These are phyloP conservation scores for Fraxinus quadrangulata DNA, from an alignment of 257 asterid genomes.

Conservation along the genomic window DNA sequence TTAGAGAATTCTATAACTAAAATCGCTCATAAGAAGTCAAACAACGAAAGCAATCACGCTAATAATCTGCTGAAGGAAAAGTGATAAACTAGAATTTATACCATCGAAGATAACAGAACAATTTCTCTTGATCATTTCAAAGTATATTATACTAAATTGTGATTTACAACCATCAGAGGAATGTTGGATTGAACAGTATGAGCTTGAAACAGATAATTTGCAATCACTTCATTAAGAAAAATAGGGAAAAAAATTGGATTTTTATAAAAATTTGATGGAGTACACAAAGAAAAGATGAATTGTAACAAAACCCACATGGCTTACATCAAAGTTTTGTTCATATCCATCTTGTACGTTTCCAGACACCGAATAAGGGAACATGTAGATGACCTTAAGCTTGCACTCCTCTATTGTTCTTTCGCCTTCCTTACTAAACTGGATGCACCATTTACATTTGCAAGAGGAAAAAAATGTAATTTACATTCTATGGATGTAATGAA, in stretches of 20 bases:
- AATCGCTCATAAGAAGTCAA: background rate
- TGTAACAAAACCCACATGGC: constrained; percentile 39
- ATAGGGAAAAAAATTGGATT: background rate
- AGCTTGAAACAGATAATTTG: background rate
- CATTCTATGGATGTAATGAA: constrained; percentile 2
- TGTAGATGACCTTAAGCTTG: constrained; percentile 73
- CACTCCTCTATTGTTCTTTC: constrained; percentile 59
- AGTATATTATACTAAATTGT: background rate
- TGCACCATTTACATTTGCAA: constrained; percentile 18
- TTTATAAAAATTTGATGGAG: background rate
- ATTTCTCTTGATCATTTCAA: background rate
- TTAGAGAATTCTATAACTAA: background rate
- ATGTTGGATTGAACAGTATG: background rate
- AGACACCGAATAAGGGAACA: constrained; percentile 39
- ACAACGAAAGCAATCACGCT: background rate
- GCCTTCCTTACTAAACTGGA: constrained; percentile 68
- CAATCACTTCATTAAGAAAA: background rate
- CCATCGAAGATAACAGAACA: background rate
- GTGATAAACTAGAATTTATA: background rate
- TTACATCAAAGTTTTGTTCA: constrained; percentile 30
- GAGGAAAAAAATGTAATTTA: background rate
- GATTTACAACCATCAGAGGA: background rate
- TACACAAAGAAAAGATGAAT: background rate
- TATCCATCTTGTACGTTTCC: constrained; percentile 36
- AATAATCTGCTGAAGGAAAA: background rate